A percentile compares a stretch with the other conserved stretches of the same genome.
phyloP scores from a whole-genome alignment of 805 yeast genomes.

The Yarrowia keelungensis region DNA sequence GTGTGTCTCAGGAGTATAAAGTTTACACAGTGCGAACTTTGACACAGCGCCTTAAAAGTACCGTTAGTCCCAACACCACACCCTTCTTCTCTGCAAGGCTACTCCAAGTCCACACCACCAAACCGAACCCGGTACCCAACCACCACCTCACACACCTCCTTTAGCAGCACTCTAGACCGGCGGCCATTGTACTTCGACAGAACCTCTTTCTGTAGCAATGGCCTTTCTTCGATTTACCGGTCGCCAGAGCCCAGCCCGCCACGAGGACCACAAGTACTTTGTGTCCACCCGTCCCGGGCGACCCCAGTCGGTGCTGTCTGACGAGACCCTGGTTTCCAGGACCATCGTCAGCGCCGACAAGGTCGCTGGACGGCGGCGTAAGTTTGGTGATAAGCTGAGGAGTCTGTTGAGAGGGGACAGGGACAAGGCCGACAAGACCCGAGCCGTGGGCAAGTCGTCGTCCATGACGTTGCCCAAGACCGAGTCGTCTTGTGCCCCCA shows the following conservation, averaged over 20 bases:
- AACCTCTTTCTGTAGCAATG: neutral
- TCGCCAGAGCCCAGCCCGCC: constrained; percentile 38
- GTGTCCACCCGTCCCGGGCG: constrained; percentile 37
- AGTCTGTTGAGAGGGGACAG: constrained; percentile 37
- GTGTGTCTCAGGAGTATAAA: neutral
- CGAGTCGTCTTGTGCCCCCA: neutral
- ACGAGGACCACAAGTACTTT: constrained; percentile 38
- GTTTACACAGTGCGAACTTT: constrained; percentile 36
- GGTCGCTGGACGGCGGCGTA: constrained; percentile 39
- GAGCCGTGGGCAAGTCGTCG: neutral
- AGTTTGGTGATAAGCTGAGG: constrained; percentile 39
- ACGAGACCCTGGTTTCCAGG: constrained; percentile 34
- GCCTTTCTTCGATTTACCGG: constrained; percentile 38
- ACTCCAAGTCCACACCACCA: constrained; percentile 3
- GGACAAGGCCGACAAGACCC: constrained; percentile 3
- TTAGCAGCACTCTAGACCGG: constrained; percentile 36
- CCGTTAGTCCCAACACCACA: constrained; percentile 23
- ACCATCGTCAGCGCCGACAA: constrained; percentile 34
- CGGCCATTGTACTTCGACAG: constrained; percentile 12
- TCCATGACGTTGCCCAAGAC: constrained; percentile 16
- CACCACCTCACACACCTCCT: constrained; percentile 17
- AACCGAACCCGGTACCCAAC: constrained; percentile 1
- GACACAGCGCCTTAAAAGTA: constrained; percentile 36
- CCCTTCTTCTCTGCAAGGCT: constrained; percentile 20
- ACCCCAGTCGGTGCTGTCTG: constrained; percentile 29